Percentiles rank a stretch among this genome's conserved stretches.
Conservation (phyloP, 139 green algal species). For the Coelastrella sp. region DNA sequence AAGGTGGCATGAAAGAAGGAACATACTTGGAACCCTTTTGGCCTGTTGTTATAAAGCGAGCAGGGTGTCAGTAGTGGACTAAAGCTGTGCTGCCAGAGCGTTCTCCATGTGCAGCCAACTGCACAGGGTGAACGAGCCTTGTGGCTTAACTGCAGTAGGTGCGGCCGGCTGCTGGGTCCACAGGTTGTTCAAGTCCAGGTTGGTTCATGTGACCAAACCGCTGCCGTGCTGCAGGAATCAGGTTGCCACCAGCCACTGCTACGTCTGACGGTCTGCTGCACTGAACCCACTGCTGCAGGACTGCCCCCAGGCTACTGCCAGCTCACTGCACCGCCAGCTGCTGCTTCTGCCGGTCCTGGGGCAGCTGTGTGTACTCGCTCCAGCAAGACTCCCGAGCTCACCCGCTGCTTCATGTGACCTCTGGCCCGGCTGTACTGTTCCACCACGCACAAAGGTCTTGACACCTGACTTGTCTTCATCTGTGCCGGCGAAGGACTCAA, state of each 20-base stretch:
- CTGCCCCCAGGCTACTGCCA: background rate
- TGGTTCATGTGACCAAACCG: too few species aligned
- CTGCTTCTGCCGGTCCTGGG: background rate
- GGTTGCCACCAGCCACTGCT: too few species aligned
- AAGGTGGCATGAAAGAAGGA: conserved; percentile 82
- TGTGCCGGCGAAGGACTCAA: conserved; percentile 84
- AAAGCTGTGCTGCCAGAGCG: background rate
- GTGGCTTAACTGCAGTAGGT: too few species aligned
- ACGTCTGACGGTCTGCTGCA: too few species aligned
- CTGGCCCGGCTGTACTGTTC: conserved; percentile 76
- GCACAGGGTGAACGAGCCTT: too few species aligned
- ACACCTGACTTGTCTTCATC: conserved; percentile 39
- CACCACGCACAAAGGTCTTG: conserved; percentile 75
- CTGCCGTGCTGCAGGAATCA: too few species aligned
- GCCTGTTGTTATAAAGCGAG: conserved; percentile 5
- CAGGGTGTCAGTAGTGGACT: background rate
- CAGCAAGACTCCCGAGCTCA: background rate
- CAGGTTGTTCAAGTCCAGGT: too few species aligned
- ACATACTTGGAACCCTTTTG: conserved; percentile 72
- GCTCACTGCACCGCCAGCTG: background rate
- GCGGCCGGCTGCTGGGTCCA: too few species aligned
- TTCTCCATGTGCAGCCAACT: background rate
- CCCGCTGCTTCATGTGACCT: conserved; percentile 42
- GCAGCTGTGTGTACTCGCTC: background rate
- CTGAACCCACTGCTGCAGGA: background rate